Percentiles rank a stretch among this genome's conserved stretches.
Evolutionary conservation across 148 eudicot genomes (phyloP).

Genomic region (Polygonum aviculare): DNA sequence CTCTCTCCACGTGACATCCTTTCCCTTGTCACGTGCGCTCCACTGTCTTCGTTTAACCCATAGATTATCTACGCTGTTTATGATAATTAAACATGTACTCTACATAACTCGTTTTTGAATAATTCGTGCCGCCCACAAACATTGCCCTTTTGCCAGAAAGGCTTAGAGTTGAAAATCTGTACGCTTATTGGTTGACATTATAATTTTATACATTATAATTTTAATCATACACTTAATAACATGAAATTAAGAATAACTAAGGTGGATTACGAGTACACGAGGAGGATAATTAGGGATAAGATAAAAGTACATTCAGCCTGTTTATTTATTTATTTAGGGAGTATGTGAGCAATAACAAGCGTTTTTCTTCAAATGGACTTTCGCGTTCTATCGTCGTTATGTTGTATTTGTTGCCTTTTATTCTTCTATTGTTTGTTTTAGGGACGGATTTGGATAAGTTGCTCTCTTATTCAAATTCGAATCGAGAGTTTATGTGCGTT

Average conservation of each 20-base stretch:
- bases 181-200: not conserved
- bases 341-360: not conserved
- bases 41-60: not conserved
- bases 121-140: not conserved
- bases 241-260: not conserved
- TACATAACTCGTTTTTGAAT: not conserved
- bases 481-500: no score
- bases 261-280: not conserved
- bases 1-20: slow-evolving; percentile 5
- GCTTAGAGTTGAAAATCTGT: not conserved
- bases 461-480: no score
- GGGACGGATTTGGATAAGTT: no score
- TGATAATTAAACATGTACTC: not conserved
- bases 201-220: no score
- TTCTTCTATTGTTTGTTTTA: no score
- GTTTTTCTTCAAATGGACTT: no score
- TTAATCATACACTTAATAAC: not conserved
- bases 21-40: not conserved
- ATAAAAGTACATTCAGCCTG: not conserved
- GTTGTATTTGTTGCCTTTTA: no score
- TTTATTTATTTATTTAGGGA: not conserved
- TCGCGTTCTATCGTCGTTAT: no score
- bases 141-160: not conserved
- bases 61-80: not conserved
- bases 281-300: not conserved